These are phyloP conservation scores for Lithospermum erythrorhizon DNA, from an alignment of 257 asterid genomes.

Conservation along the genomic window DNA sequence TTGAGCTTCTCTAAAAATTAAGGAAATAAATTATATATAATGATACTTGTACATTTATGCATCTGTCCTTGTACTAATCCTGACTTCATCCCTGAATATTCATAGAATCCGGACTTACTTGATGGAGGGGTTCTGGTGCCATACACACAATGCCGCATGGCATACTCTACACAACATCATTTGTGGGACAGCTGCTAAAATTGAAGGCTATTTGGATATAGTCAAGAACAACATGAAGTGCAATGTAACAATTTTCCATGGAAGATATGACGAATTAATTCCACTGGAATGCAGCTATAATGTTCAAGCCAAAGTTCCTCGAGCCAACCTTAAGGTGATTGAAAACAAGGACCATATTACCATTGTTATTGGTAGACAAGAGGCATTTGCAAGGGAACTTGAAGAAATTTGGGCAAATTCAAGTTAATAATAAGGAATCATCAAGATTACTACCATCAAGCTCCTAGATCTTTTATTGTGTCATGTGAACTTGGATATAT, in stretches of 20 bases:
- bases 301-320: slow-evolving; percentile 47
- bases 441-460: background rate
- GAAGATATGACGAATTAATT: slow-evolving; percentile 64
- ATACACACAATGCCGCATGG: slow-evolving; percentile 96
- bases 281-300: slow-evolving; percentile 84
- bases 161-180: slow-evolving; percentile 90
- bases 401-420: slow-evolving; percentile 70
- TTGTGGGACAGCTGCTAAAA: slow-evolving; percentile 73
- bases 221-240: slow-evolving; percentile 44
- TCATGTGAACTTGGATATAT: background rate
- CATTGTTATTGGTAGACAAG: slow-evolving; percentile 80
- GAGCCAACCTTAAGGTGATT: slow-evolving; percentile 56
- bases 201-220: slow-evolving; percentile 62
- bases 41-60: no score
- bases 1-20: no score
- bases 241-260: slow-evolving; percentile 55
- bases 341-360: slow-evolving; percentile 76
- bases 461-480: background rate
- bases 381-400: slow-evolving; percentile 75
- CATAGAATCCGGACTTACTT: slow-evolving; percentile 71
- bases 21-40: no score
- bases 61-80: background rate
- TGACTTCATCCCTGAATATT: background rate
- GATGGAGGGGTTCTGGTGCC: slow-evolving; percentile 81
- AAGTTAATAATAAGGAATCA: background rate